These are phyloP conservation scores for Euphorbia schlechtendalii DNA, from an alignment of 441 rosid species.

Conservation along the genomic window DNA sequence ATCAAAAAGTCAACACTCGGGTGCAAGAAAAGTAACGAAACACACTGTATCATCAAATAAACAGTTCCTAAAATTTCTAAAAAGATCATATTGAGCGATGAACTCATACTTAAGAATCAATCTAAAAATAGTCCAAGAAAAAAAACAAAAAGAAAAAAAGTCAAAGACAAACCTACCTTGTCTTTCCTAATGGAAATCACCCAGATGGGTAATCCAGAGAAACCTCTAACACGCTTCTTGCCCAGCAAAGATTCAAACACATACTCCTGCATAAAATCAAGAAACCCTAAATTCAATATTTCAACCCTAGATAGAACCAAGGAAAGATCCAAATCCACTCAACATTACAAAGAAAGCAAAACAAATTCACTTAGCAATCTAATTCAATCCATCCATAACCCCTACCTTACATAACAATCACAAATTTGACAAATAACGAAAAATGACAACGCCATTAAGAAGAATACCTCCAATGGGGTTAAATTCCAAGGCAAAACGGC, in stretches of 20 bases:
- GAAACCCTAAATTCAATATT: constrained; percentile 43
- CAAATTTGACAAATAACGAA: neutral
- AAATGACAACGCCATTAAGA: constrained; percentile 1
- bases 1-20: neutral
- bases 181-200: constrained; percentile 23
- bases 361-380: constrained; percentile 3
- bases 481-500: constrained; percentile 7
- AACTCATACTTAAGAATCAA: neutral
- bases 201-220: constrained; percentile 32
- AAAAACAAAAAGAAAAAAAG: too few relatives aligned
- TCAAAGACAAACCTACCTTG: constrained; percentile 1
- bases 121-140: neutral
- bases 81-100: neutral
- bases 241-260: constrained; percentile 40
- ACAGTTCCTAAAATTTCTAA: neutral
- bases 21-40: neutral
- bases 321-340: constrained; percentile 8
- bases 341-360: constrained; percentile 13
- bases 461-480: constrained; percentile 24
- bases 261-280: constrained; percentile 35
- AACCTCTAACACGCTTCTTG: constrained; percentile 19
- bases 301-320: constrained; percentile 12
- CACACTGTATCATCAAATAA: neutral
- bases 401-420: constrained; percentile 15
- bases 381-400: constrained; percentile 23